Evolutionary conservation across 1,284 basidiomycete genomes (phyloP).

Genomic region (Microbotryum lychnidis-dioicae): DNA sequence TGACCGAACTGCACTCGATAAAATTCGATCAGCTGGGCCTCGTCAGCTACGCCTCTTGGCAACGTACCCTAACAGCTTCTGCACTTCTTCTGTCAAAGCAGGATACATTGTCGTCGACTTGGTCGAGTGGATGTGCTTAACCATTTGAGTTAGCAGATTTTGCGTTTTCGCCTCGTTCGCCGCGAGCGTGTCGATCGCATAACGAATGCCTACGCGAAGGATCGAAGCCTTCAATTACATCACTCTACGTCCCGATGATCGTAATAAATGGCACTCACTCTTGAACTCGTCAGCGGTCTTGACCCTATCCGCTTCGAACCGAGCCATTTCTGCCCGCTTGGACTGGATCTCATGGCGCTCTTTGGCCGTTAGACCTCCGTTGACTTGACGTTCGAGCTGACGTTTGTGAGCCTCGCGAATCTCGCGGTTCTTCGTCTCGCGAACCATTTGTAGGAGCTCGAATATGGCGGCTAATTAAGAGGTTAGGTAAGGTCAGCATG

Average conservation of each 20-base stretch:
- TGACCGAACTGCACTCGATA: constrained; percentile 7
- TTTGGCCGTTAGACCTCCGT: constrained; percentile 3
- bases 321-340: constrained; percentile 16
- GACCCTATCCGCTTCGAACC: constrained; percentile 12
- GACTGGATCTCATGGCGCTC: constrained; percentile 21
- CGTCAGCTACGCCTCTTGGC: neutral
- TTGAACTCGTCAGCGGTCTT: constrained; percentile 7
- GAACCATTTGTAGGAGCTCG: constrained; percentile 18
- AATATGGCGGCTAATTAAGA: constrained; percentile 10
- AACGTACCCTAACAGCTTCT: constrained; percentile 13
- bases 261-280: neutral
- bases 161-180: constrained; percentile 4
- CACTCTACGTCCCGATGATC: constrained; percentile 5
- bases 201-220: neutral
- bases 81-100: constrained; percentile 15
- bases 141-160: constrained; percentile 8
- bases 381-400: constrained; percentile 1
- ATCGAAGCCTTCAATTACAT: constrained; percentile 1
- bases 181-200: constrained; percentile 5
- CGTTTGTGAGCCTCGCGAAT: constrained; percentile 3
- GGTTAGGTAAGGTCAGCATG: no score
- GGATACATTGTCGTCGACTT: constrained; percentile 20
- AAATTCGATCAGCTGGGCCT: no score
- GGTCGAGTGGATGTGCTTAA: constrained; percentile 8
- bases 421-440: constrained; percentile 13